phyloP scores from a whole-genome alignment of 306 rosid species.

The Mimosa bimucronata region DNA sequence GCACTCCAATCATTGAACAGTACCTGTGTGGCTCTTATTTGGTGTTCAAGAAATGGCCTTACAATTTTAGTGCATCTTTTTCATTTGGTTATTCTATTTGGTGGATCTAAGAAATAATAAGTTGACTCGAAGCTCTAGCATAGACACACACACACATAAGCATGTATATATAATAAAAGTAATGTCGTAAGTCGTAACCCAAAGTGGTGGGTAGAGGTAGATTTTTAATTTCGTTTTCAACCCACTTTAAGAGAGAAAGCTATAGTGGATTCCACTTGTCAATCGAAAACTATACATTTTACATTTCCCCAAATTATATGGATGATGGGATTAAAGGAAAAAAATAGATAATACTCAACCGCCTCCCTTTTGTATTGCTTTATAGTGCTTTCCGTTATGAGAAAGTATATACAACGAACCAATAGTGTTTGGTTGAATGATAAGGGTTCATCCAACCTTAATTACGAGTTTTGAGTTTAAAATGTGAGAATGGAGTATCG shows the following conservation, averaged over 20 bases:
- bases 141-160: no score
- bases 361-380: not conserved
- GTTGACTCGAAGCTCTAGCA: not conserved
- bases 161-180: not conserved
- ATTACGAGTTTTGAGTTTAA: no score
- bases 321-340: not conserved
- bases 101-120: no score
- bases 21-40: slow-evolving; percentile 29
- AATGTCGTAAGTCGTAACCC: not conserved
- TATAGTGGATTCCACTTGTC: not conserved
- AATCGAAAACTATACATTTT: not conserved
- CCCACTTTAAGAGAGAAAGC: not conserved
- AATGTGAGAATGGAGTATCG: no score
- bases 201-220: not conserved
- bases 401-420: not conserved
- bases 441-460: no score
- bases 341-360: no score
- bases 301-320: not conserved
- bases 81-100: not conserved
- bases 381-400: not conserved
- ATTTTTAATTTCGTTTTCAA: not conserved
- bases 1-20: not conserved
- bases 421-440: no score
- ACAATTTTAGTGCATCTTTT: not conserved
- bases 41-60: slow-evolving; percentile 22